Conservation (phyloP, 371 early-diverging fungal genomes). For the Mucor circinelloides region DNA sequence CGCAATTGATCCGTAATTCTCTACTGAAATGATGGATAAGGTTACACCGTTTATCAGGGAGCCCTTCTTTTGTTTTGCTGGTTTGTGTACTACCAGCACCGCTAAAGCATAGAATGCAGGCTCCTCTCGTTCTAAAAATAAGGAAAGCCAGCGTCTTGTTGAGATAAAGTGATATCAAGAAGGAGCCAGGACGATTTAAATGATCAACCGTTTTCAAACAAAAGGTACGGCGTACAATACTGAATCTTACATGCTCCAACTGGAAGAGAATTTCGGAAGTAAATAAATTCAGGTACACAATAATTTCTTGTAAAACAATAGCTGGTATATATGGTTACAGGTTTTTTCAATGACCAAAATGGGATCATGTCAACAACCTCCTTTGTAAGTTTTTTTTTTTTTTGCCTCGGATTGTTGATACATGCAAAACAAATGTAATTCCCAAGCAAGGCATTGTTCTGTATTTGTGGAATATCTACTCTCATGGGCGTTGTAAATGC, state of each 20-base stretch:
- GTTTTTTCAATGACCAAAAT: neutral
- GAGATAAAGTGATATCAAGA: neutral
- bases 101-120: neutral
- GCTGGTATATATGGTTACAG: neutral
- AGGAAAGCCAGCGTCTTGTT: neutral
- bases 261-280: neutral
- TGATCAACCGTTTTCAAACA: neutral
- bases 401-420: neutral
- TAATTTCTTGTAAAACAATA: neutral
- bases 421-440: no score
- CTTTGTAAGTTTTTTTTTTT: neutral
- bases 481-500: neutral
- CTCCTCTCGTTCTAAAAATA: neutral
- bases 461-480: neutral
- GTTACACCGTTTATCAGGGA: neutral
- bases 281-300: neutral
- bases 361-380: neutral
- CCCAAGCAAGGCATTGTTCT: neutral
- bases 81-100: neutral
- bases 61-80: neutral
- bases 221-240: neutral
- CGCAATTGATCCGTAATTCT: neutral
- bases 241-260: neutral
- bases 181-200: neutral
- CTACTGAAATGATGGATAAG: neutral